These are phyloP conservation scores for Diaporthe sp. DNA, from an alignment of 2,329 filamentous ascomycete species.

Conservation along the genomic window DNA sequence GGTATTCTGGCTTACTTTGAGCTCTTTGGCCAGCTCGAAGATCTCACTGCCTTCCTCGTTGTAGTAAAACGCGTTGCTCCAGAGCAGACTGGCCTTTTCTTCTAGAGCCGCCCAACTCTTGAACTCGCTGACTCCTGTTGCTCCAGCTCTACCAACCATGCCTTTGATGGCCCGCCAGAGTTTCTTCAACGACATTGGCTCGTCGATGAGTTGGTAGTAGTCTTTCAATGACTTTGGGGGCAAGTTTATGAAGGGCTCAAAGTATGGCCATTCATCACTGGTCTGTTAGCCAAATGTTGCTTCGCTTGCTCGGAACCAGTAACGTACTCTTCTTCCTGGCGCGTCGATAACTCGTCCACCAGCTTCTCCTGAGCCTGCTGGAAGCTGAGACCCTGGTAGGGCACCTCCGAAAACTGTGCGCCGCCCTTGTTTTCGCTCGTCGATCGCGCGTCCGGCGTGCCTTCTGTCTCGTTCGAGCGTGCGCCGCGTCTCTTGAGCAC, in stretches of 20 bases:
- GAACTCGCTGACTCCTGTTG: slow-evolving; percentile 76
- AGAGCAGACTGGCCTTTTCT: slow-evolving; percentile 83
- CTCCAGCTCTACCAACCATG: slow-evolving; percentile 75
- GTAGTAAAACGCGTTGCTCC: slow-evolving; percentile 89
- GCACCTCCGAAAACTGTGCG: slow-evolving; percentile 67
- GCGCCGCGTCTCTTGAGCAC: slow-evolving; percentile 43
- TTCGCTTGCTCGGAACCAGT: slow-evolving; percentile 3
- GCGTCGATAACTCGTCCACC: slow-evolving; percentile 80
- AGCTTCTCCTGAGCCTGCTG: slow-evolving; percentile 91
- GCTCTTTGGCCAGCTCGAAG: slow-evolving; percentile 79
- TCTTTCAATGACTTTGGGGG: slow-evolving; percentile 83
- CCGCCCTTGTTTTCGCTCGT: slow-evolving; percentile 58
- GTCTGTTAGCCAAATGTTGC: slow-evolving; percentile 44
- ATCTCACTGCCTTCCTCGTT: slow-evolving; percentile 95
- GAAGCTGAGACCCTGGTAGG: slow-evolving; percentile 81
- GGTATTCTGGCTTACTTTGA: slow-evolving; percentile 72
- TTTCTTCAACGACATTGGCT: slow-evolving; percentile 83
- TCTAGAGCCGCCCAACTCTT: slow-evolving; percentile 88
- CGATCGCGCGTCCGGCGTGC: slow-evolving; percentile 46
- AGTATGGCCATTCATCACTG: slow-evolving; percentile 78
- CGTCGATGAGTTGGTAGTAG: slow-evolving; percentile 87
- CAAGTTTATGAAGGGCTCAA: slow-evolving; percentile 82
- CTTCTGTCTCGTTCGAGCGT: slow-evolving; percentile 48
- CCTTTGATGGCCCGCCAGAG: slow-evolving; percentile 84
- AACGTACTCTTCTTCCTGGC: slow-evolving; percentile 73